Evolutionary conservation across 2,329 filamentous ascomycete species (phyloP).

Genomic region (Pseudocercospora macadamiae): DNA sequence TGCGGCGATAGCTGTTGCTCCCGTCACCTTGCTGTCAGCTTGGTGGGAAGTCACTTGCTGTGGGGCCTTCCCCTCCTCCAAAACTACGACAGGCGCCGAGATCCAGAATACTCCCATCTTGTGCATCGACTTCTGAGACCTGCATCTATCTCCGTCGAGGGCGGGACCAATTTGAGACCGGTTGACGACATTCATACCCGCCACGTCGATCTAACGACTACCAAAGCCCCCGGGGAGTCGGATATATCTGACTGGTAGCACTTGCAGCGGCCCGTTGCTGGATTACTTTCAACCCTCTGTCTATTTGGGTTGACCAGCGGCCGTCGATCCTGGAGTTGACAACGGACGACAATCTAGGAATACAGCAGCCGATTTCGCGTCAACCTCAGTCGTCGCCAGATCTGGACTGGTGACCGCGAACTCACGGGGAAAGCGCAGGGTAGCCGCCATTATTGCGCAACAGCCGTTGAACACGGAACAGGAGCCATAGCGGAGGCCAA

Average conservation of each 20-base stretch:
- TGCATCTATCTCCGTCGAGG: constrained; percentile 20
- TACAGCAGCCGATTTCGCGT: constrained; percentile 22
- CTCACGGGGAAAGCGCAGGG: constrained; percentile 18
- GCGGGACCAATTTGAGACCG: constrained; percentile 18
- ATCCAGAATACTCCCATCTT: constrained; percentile 20
- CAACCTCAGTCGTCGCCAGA: constrained; percentile 11
- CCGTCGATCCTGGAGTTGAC: constrained; percentile 18
- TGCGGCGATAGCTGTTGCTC: background rate
- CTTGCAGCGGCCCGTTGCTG: constrained; percentile 23
- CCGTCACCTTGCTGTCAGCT: background rate
- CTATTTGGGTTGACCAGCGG: constrained; percentile 20
- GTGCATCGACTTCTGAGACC: constrained; percentile 28
- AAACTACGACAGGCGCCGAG: constrained; percentile 16
- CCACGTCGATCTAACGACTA: constrained; percentile 21
- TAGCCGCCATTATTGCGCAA: constrained; percentile 27
- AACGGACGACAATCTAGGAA: constrained; percentile 28
- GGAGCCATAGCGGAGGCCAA: constrained; percentile 14
- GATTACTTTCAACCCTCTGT: constrained; percentile 15
- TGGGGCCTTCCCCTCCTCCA: constrained; percentile 27
- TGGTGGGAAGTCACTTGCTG: constrained; percentile 1
- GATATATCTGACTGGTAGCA: constrained; percentile 24
- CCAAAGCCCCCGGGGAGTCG: constrained; percentile 21
- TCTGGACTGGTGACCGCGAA: constrained; percentile 13
- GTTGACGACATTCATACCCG: constrained; percentile 25
- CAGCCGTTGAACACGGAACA: constrained; percentile 19